These are phyloP conservation scores for Pichia phayaonensis DNA, from an alignment of 805 yeast genomes.

Conservation along the genomic window DNA sequence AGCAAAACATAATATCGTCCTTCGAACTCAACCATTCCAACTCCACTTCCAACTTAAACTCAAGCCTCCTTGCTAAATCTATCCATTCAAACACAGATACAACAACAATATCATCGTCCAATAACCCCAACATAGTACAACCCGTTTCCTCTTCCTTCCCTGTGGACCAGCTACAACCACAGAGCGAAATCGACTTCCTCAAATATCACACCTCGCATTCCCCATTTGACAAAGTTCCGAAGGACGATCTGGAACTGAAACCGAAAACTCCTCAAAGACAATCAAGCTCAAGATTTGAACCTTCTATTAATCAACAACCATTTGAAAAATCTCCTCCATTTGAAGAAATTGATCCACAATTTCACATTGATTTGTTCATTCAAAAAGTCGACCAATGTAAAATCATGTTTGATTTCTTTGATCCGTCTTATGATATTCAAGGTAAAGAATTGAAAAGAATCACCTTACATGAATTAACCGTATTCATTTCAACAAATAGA, in stretches of 20 bases:
- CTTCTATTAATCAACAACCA: slow-evolving; percentile 52
- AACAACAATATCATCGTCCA: background rate
- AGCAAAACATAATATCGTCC: background rate
- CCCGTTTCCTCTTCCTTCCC: background rate
- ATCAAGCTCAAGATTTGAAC: slow-evolving; percentile 85
- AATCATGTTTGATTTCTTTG: slow-evolving; percentile 87
- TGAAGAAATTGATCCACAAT: slow-evolving; percentile 75
- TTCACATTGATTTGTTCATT: slow-evolving; percentile 70
- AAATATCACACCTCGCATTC: slow-evolving; percentile 26
- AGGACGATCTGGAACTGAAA: slow-evolving; percentile 74
- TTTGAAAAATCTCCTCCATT: slow-evolving; percentile 76
- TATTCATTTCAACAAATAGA: slow-evolving; percentile 74
- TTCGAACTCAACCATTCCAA: background rate
- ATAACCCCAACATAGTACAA: background rate
- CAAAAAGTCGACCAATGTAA: slow-evolving; percentile 92
- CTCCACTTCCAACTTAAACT: background rate
- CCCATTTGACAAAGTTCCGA: slow-evolving; percentile 32
- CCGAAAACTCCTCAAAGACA: slow-evolving; percentile 74
- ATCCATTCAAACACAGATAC: background rate
- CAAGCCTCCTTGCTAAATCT: background rate
- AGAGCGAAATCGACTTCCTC: slow-evolving; percentile 21
- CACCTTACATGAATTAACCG: slow-evolving; percentile 83
- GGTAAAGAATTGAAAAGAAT: slow-evolving; percentile 89
- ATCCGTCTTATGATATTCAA: slow-evolving; percentile 83
- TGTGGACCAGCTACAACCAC: slow-evolving; percentile 9